Base-by-base conservation (phyloP, 2,329 filamentous ascomycete species). In the Bipolaris oryzae region DNA sequence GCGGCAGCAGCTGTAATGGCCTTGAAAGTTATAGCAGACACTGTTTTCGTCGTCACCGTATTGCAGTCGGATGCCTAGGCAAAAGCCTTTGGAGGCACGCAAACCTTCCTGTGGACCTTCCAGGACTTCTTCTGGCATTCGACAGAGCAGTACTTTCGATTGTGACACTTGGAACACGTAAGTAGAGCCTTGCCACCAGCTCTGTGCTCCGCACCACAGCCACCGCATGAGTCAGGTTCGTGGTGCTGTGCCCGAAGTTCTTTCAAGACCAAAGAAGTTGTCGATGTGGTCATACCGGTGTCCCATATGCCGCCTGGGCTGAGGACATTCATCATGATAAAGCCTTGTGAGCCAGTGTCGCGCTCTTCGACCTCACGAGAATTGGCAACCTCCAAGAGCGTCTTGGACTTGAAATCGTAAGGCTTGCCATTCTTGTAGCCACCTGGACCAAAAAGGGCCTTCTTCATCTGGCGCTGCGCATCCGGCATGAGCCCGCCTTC, bases 61-160 rank as follows among this genome's bases (percentile, higher is more conserved):
- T n/a, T 18, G n/a, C 13, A 38, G 35, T 10, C 5, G 35, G 7
- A 16, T 16, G 25, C 33, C 18, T 49, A 33, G 21, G 18, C 3
- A 1, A 2, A 47, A 13, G 28, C 35, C 16, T 35, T 41, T n/a
- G 23, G 31, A 15, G 39, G 15, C 9, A 47, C 60, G 33, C 71
- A 74, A 10, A 63, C 50, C 50, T 67, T 71, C 63, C 73, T 74
- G 63, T 75, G 74, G 9, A 59, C 42, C 61, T 68, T 71, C 71
- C 72, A 74, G 42, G 70, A 60, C 41, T 66, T 61, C 52, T 68
- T 72, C 57, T 75, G 71, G 46, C 71, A 75, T 20, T 54, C 61
- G 21, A 50, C 48, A 18, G 68, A 63, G 51, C 73, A 76, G 63
- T 74, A 76, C 54, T 44, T 63, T 45, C 62, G 53, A 11, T 61